Evolutionary conservation across 2,329 filamentous ascomycete genomes (phyloP), one percentile per base, ranked within the genome.

Genomic region (Clonostachys rhizophaga): DNA sequence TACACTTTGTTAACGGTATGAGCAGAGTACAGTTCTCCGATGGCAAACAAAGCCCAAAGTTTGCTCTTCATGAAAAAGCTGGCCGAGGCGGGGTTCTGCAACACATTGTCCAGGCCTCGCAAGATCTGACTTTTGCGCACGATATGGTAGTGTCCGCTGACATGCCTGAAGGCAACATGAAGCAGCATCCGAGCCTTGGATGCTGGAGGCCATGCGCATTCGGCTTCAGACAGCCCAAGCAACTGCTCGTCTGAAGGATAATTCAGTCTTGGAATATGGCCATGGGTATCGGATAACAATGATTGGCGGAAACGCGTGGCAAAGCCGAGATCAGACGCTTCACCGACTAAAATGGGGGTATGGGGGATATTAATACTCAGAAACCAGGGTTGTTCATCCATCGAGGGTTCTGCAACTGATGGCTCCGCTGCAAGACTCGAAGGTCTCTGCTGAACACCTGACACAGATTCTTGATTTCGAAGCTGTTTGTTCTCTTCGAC

Each of bases 11-110:
- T 62, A 4, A 65, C 62, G 1, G 56, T 55, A 14, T 68, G 58
- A 0, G 36, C 66, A 0, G 71, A 72, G 33, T 72, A 74, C 34
- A 70, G 64, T 48, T 74, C 70, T 0, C 72, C 72, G 6, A 75
- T 60, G 0, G 72, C 72, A 50, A 75, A 71, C 5, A 75, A 41
- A 0, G 67, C 69, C 59, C 68, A 71, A 0, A 75, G 48, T 42
- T 72, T 72, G 50, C 68, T 69, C 12, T 60, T 63, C 0, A 62
- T 49, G 0, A 71, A 50, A 1, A 60, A 58, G 37, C 66, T 62
- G 5, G 57, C 60, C 9, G 60, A 63, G 7, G 56, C 52, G 4
- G 61, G 58, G 36, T 63, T 58, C 16, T 64, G 60, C 40, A 30
- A 30, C 24, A 30, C 24, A 30, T 30, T 30, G 9, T 72, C 66